These are phyloP conservation scores for Lasiodiplodia sp. DNA, from an alignment of 2,329 filamentous ascomycete species.

Conservation along the genomic window DNA sequence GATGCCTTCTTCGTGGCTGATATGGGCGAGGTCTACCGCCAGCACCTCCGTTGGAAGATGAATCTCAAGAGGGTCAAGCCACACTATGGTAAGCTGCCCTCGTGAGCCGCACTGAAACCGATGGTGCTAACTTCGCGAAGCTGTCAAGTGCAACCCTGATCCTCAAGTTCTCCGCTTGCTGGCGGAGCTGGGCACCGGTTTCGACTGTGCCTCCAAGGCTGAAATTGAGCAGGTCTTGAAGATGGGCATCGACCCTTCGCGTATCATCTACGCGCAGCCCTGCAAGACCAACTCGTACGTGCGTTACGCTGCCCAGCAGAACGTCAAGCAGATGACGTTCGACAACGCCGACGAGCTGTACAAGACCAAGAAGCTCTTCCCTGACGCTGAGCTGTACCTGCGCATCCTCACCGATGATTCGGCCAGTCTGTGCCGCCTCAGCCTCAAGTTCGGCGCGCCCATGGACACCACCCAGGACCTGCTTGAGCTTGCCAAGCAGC, in stretches of 20 bases:
- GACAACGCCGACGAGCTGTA: constrained; percentile 98
- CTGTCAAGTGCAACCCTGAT: constrained; percentile 99
- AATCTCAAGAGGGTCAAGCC: constrained; percentile 91
- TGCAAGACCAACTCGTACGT: constrained; percentile 99
- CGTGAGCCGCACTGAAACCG: too few relatives aligned
- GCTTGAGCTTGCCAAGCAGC: constrained; percentile 77
- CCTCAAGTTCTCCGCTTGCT: constrained; percentile 87
- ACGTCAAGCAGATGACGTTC: constrained; percentile 98
- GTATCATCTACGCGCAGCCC: constrained; percentile 98
- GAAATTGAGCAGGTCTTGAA: constrained; percentile 93
- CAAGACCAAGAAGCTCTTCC: constrained; percentile 94
- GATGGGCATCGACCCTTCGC: constrained; percentile 82
- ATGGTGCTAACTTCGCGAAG: constrained; percentile 56
- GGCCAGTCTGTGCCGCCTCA: constrained; percentile 90
- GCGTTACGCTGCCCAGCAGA: constrained; percentile 82
- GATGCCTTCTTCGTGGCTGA: constrained; percentile 99
- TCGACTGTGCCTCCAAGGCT: constrained; percentile 97
- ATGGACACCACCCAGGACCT: constrained; percentile 82
- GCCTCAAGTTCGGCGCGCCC: constrained; percentile 95
- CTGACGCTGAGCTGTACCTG: constrained; percentile 87
- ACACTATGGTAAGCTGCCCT: constrained; percentile 78
- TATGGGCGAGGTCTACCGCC: constrained; percentile 97
- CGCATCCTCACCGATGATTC: constrained; percentile 97
- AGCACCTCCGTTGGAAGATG: constrained; percentile 97
- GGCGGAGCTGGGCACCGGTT: constrained; percentile 86